A percentile compares a stretch with the other conserved stretches of the same genome.
Evolutionary conservation across 495 filamentous ascomycete genomes (phyloP).

Genomic region (Neurospora hispaniola): DNA sequence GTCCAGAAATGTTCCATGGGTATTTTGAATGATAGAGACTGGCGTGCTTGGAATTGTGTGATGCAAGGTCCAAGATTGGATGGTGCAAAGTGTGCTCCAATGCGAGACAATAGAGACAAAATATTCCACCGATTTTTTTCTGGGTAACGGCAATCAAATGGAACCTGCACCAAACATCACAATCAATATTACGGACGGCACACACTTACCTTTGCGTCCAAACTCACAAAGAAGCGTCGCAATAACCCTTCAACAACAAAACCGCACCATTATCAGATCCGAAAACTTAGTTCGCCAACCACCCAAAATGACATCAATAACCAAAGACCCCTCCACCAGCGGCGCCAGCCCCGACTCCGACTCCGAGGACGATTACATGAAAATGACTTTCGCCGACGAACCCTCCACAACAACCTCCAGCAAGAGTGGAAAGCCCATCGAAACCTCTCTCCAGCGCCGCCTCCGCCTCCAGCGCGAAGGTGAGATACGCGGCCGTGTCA

Average conservation of each 20-base stretch:
- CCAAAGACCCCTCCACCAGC: not conserved
- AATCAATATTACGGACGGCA: not conserved
- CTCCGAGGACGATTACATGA: constrained; percentile 54
- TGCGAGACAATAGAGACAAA: not conserved
- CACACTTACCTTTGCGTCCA: not conserved
- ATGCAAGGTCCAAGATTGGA: not conserved
- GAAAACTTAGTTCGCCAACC: not conserved
- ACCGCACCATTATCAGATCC: not conserved
- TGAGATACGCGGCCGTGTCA: constrained; percentile 48
- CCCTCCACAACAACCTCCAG: not conserved
- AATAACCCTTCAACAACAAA: not conserved
- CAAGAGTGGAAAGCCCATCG: constrained; percentile 13
- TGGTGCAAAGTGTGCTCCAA: not conserved
- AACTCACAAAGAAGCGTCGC: not conserved
- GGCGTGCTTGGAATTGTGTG: not conserved
- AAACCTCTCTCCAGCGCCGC: constrained; percentile 48
- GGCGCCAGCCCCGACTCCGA: not conserved
- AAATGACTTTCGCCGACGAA: constrained; percentile 43
- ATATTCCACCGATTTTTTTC: not conserved
- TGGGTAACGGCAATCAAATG: not conserved
- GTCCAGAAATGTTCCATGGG: not conserved
- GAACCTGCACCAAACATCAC: not conserved
- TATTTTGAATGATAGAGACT: not conserved
- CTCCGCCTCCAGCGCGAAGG: constrained; percentile 45
- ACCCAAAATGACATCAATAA: not conserved